A percentile compares a stretch with the other conserved stretches of the same genome.
Evolutionary conservation across 164 flowering plant species (phyloP).

Genomic region (Annona squamosa): DNA sequence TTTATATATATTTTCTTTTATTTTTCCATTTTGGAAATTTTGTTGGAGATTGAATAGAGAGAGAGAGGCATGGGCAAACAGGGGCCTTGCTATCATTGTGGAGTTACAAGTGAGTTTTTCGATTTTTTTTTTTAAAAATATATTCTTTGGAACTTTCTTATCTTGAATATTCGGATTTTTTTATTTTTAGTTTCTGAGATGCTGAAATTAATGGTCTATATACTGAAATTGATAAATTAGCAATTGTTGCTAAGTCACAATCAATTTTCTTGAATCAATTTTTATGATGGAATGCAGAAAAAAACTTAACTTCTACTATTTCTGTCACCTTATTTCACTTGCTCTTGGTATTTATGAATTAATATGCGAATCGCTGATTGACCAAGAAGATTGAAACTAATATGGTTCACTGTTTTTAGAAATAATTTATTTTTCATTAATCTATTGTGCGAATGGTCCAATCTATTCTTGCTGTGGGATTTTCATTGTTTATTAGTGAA

Average conservation of each 20-base stretch:
- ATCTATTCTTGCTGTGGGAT: too few species aligned
- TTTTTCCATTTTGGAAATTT: not conserved
- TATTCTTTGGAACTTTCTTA: not conserved
- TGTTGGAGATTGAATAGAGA: slow-evolving; percentile 11
- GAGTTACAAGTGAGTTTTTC: slow-evolving; percentile 88
- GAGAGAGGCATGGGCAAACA: slow-evolving; percentile 71
- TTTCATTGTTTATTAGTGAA: too few species aligned
- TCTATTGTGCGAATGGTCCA: not conserved
- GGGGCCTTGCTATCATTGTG: slow-evolving; percentile 98
- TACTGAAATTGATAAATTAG: not conserved
- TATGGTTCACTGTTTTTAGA: not conserved
- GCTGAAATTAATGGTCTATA: not conserved
- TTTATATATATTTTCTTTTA: not conserved
- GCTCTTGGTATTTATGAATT: not conserved
- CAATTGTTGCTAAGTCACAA: not conserved
- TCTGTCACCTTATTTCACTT: not conserved
- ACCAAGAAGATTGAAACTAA: not conserved
- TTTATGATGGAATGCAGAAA: not conserved
- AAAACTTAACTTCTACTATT: not conserved
- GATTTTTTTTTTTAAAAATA: slow-evolving; percentile 1
- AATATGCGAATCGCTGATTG: not conserved
- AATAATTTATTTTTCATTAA: not conserved
- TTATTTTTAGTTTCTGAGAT: not conserved
- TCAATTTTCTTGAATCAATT: not conserved
- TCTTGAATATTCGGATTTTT: not conserved